These are phyloP conservation scores for Isochrysis galbana DNA, from an alignment of 78 protist species.

Conservation along the genomic window DNA sequence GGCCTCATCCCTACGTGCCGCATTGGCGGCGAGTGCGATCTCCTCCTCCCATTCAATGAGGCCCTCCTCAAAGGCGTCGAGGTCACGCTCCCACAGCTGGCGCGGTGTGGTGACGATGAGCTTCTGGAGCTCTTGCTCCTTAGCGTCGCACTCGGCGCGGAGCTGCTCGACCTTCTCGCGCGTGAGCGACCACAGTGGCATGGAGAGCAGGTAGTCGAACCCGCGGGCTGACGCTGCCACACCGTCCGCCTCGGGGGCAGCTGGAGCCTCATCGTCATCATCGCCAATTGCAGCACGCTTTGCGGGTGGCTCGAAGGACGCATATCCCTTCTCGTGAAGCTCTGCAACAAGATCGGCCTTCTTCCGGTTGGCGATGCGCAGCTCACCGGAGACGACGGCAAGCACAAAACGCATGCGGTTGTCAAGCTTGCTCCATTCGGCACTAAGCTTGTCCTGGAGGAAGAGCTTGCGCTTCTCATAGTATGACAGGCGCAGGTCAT, in stretches of 20 bases:
- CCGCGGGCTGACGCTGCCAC: not conserved
- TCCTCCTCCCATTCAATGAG: not conserved
- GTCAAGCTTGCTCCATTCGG: conserved; percentile 16
- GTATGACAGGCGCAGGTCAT: conserved; percentile 56
- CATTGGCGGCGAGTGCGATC: not conserved
- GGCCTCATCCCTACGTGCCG: not conserved
- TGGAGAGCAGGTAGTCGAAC: conserved; percentile 55
- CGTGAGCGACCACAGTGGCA: conserved; percentile 57
- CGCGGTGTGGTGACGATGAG: not conserved
- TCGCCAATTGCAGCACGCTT: not conserved
- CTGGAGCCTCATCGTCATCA: conserved; percentile 1
- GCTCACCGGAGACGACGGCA: conserved; percentile 36
- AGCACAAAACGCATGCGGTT: conserved; percentile 44
- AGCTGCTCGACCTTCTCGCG: conserved; percentile 39
- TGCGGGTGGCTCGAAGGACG: not conserved
- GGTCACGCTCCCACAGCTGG: conserved; percentile 4
- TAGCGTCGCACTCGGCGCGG: not conserved
- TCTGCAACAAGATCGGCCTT: conserved; percentile 30
- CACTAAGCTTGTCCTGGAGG: not conserved
- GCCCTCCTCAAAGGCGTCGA: not conserved
- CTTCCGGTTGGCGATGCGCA: conserved; percentile 31
- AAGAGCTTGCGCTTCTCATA: conserved; percentile 79
- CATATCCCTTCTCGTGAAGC: conserved; percentile 6
- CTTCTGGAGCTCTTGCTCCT: not conserved
- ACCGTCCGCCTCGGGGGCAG: not conserved